phyloP scores from a whole-genome alignment of 345 rosid genomes.

The Balakata baccata region DNA sequence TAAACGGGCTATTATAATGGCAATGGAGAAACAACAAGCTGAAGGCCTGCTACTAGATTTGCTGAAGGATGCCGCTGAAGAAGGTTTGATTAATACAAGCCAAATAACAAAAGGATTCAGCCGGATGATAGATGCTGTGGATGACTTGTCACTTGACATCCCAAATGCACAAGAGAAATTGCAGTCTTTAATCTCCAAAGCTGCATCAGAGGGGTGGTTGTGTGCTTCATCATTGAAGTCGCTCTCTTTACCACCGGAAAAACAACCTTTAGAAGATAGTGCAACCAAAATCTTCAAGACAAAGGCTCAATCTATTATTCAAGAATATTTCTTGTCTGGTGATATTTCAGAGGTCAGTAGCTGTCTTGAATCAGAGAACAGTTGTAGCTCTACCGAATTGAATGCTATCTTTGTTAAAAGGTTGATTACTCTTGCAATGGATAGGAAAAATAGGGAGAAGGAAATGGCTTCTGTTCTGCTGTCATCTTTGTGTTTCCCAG shows the following conservation, averaged over 20 bases:
- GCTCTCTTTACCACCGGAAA: slow-evolving; percentile 37
- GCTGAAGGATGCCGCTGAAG: slow-evolving; percentile 61
- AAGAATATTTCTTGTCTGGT: slow-evolving; percentile 69
- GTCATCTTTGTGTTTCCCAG: slow-evolving; percentile 63
- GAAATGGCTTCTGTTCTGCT: slow-evolving; percentile 85
- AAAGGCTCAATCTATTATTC: slow-evolving; percentile 64
- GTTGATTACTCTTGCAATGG: slow-evolving; percentile 78
- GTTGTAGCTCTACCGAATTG: slow-evolving; percentile 41
- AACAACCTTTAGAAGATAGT: slow-evolving; percentile 37
- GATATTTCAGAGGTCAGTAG: slow-evolving; percentile 60
- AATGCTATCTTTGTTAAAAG: slow-evolving; percentile 70
- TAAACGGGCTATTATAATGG: slow-evolving; percentile 65
- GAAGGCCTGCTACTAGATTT: slow-evolving; percentile 54
- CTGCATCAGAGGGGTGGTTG: slow-evolving; percentile 85
- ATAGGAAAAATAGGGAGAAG: slow-evolving; percentile 78
- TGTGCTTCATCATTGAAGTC: slow-evolving; percentile 72
- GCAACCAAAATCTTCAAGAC: slow-evolving; percentile 45
- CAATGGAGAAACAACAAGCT: slow-evolving; percentile 63
- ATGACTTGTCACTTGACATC: slow-evolving; percentile 78
- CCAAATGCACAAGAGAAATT: slow-evolving; percentile 55
- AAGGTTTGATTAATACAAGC: slow-evolving; percentile 70
- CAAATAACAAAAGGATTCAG: slow-evolving; percentile 73
- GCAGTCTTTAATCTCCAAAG: slow-evolving; percentile 67
- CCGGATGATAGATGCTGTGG: slow-evolving; percentile 64
- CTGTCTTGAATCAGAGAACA: slow-evolving; percentile 58